Evolutionary conservation across 768 basidiomycete genomes (phyloP), one percentile per base, ranked within the genome.

Genomic region (Mrakia blollopis): DNA sequence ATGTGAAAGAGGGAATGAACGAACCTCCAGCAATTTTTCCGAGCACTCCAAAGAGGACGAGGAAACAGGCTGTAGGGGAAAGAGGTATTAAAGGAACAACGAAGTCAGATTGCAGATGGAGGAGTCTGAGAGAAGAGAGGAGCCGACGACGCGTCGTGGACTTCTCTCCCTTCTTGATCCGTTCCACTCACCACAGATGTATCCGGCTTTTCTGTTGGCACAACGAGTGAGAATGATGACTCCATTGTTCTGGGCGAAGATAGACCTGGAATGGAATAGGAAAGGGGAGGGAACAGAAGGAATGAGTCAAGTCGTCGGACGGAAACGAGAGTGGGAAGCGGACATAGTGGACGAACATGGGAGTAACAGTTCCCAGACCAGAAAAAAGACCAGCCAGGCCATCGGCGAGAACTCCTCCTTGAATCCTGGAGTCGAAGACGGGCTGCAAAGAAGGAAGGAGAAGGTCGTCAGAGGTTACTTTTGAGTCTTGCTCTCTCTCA

Each of bases 301-400:
- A 30, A 47, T 47, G 1, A 39, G 57, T n/a, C 57, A n/a, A 8
- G 23, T 67, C 7, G 6, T 72, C 16, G 23, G 32, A 7, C 23
- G 30, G 28, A 63, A 37, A 44, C 18, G 23, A 44, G 25, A 35
- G 11, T 6, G 60, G 30, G 35, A 30, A 18, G 32, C 30, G 52
- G 28, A 50, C n/a, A 13, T 25, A 6, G 18, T 41, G 37, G 68
- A 54, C 39, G 47, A 73, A 91, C 68, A 93, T 85, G 0, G 92
- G 92, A 0, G 91, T 89, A 47, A 92, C 90, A 0, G 92, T 94
- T 84, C 92, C 91, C 28, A 92, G 84, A 11, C 89, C 91, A 5
- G 92, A 91, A 65, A 94, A 37, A 81, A 93, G 89, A 8, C 92
- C 92, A 23, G 90, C 89, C 18, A 94, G 78, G n/a, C 92, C 92